These are phyloP conservation scores for Russula virescens DNA, from an alignment of 768 basidiomycete species.

Conservation along the genomic window DNA sequence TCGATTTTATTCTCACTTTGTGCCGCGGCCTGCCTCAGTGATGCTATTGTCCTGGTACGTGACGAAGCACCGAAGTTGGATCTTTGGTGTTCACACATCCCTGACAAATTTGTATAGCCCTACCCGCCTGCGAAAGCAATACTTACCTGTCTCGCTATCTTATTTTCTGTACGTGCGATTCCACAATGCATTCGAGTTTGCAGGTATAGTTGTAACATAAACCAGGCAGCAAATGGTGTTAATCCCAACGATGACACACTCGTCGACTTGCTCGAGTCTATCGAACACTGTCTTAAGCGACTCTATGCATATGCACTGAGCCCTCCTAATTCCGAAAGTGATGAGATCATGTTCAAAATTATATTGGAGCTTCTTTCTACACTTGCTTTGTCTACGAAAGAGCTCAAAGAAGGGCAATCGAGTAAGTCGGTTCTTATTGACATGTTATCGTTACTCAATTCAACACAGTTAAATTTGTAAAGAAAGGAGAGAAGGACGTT, in stretches of 20 bases:
- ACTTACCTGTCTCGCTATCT: background rate
- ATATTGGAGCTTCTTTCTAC: background rate
- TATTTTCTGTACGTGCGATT: background rate
- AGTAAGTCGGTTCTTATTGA: background rate
- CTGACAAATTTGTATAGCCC: background rate
- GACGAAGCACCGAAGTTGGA: too few relatives aligned
- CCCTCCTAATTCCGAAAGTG: background rate
- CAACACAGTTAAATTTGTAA: background rate
- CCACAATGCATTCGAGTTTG: too few relatives aligned
- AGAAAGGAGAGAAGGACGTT: background rate
- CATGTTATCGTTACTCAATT: background rate
- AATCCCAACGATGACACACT: background rate
- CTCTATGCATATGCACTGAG: background rate
- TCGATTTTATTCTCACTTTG: background rate
- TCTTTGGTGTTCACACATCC: background rate
- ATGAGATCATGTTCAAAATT: background rate
- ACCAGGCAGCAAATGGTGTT: background rate
- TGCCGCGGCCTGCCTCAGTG: background rate
- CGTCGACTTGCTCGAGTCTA: background rate
- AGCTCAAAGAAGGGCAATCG: background rate
- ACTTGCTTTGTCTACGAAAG: background rate
- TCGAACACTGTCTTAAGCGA: background rate
- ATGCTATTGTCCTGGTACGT: background rate
- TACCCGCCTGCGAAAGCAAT: background rate
- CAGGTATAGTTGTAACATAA: background rate